phyloP scores from a whole-genome alignment of 106 monocot species.

The Allium cepa region DNA sequence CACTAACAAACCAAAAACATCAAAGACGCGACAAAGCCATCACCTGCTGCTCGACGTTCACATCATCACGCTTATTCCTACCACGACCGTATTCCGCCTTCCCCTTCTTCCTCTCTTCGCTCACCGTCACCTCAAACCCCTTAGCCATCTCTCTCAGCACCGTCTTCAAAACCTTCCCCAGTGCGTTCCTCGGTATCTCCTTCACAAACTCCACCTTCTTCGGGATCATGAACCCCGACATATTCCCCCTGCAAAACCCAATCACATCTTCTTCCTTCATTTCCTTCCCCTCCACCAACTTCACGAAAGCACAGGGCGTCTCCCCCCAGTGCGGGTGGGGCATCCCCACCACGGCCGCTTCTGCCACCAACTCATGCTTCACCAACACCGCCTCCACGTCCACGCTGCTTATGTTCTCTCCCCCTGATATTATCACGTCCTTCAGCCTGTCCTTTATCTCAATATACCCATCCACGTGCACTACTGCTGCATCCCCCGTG shows the following conservation, averaged over 20 bases:
- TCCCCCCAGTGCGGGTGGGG: conserved; percentile 76
- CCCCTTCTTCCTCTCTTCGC: background rate
- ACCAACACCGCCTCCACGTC: conserved; percentile 77
- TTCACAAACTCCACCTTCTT: conserved; percentile 60
- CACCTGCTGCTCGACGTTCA: background rate
- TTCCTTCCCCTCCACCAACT: background rate
- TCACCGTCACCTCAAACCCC: background rate
- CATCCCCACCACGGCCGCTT: conserved; percentile 84
- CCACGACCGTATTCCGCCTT: background rate
- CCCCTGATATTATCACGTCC: conserved; percentile 90
- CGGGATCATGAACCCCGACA: conserved; percentile 65
- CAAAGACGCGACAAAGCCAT: conserved; percentile 2
- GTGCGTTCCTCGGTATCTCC: conserved; percentile 59
- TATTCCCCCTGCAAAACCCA: conserved; percentile 30
- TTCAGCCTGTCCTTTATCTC: conserved; percentile 83
- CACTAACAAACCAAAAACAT: background rate
- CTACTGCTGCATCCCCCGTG: conserved; percentile 75
- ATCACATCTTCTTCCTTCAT: conserved; percentile 40
- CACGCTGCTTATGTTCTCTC: conserved; percentile 93
- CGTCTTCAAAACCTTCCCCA: conserved; percentile 50
- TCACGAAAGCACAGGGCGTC: conserved; percentile 75
- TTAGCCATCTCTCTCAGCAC: conserved; percentile 36
- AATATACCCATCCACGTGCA: conserved; percentile 74
- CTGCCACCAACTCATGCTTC: conserved; percentile 38
- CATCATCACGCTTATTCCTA: background rate